Evolutionary conservation across 371 early-diverging fungal species (phyloP).

Genomic region (Saksenaea oblongispora): DNA sequence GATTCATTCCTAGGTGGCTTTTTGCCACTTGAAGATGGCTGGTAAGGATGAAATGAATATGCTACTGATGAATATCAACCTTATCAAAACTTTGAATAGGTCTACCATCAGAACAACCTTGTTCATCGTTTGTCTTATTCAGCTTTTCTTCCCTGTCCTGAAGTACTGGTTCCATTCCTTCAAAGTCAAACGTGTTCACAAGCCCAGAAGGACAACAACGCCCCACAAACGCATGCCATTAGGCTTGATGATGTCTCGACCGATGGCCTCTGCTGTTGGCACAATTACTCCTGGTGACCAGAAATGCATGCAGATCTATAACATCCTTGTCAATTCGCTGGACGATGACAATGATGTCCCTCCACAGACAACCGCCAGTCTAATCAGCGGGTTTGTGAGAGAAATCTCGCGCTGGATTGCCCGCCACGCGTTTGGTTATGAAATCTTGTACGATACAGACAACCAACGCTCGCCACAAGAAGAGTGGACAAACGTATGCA

Average conservation of each 20-base stretch:
- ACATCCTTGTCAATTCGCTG: conserved; percentile 23
- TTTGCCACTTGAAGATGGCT: conserved; percentile 25
- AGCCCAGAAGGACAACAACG: conserved; percentile 7
- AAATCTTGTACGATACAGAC: conserved; percentile 31
- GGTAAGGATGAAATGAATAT: conserved; percentile 22
- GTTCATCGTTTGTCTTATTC: conserved; percentile 31
- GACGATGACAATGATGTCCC: conserved; percentile 17
- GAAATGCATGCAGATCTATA: conserved; percentile 30
- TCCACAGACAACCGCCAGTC: neutral
- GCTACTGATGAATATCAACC: neutral
- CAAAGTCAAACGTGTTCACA: conserved; percentile 35
- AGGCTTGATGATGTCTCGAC: neutral
- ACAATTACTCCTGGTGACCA: conserved; percentile 31
- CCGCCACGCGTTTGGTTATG: conserved; percentile 40
- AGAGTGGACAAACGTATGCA: conserved; percentile 34
- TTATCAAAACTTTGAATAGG: conserved; percentile 11
- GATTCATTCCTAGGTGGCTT: conserved; percentile 14
- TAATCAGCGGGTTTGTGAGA: conserved; percentile 4
- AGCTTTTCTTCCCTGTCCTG: conserved; percentile 32
- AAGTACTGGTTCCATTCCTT: conserved; percentile 22
- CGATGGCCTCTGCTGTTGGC: conserved; percentile 5
- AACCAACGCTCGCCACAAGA: conserved; percentile 20
- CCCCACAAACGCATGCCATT: conserved; percentile 8
- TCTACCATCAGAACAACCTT: conserved; percentile 27
- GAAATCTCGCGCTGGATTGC: conserved; percentile 26